A percentile compares a stretch with the other conserved stretches of the same genome.
phyloP scores from a whole-genome alignment of 2,329 filamentous ascomycete genomes.

The Alternaria brassicicola region DNA sequence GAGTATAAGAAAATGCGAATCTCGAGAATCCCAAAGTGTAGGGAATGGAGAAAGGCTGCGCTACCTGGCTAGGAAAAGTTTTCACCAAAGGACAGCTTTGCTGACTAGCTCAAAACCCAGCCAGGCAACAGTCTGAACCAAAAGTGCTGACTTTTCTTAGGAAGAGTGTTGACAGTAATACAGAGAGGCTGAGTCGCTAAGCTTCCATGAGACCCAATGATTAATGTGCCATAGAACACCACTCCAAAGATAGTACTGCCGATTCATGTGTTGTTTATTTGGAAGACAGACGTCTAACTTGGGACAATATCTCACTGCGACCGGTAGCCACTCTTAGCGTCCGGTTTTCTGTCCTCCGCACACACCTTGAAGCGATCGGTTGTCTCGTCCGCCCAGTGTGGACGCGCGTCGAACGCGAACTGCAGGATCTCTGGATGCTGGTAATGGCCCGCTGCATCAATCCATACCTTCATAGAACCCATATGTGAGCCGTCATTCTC shows the following conservation, averaged over 20 bases:
- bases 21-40: too few species aligned
- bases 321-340: constrained; percentile 7
- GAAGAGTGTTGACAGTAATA: neutral
- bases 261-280: neutral
- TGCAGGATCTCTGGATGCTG: constrained; percentile 45
- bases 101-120: too few species aligned
- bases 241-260: neutral
- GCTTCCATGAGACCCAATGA: neutral
- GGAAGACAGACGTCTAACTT: neutral
- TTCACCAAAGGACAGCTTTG: too few species aligned
- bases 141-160: too few species aligned
- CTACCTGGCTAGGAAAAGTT: too few species aligned
- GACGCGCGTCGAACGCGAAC: constrained; percentile 37
- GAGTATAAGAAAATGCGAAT: neutral
- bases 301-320: neutral
- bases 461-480: constrained; percentile 46
- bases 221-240: neutral
- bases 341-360: constrained; percentile 17
- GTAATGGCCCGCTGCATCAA: constrained; percentile 48
- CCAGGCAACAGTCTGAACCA: too few species aligned
- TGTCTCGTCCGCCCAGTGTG: constrained; percentile 44
- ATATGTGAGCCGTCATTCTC: constrained; percentile 46
- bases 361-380: constrained; percentile 25
- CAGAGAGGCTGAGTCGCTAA: neutral
- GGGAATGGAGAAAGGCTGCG: too few species aligned